Base-by-base conservation (phyloP, 1,284 basidiomycete genomes). In the Ceratobasidium papillatum region DNA sequence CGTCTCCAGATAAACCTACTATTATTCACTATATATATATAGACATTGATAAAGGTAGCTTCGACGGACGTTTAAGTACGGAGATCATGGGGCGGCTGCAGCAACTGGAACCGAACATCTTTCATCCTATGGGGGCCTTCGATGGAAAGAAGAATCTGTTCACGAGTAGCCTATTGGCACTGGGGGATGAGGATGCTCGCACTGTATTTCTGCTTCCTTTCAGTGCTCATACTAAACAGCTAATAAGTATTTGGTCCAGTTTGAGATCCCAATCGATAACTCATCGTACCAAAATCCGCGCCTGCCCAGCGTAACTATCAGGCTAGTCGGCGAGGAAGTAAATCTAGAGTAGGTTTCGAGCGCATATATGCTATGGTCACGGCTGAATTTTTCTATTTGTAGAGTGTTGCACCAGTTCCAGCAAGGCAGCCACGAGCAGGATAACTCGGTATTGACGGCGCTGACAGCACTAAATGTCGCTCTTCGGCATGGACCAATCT, bases 401-500 rank as follows among this genome's bases (percentile, higher is more conserved):
- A 92, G 91, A 79, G 87, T 91, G 0, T 82, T 93, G 17, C 82
- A 84, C 14, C 87, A 91, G 0, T 93, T 91, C 79, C 84, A 93
- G 9, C 80, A 84, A 54, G 91, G 92, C 0, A 83, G 88, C 58
- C 89, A 91, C 76, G 88, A 87, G 0, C 88, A 90, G 59, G 92
- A 93, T 77, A 91, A 91, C 76, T 82, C 80, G 9, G 90, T 93
- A 0, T 80, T 90, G 47, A 93, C 91, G 1, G 91, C 91, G 0
- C 89, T 92, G 77, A 93, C 89, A 4, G 91, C 91, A 0, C 81
- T 93, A 66, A 94, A 94, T 78, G 90, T 93, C 41, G 89, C 91
- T 17, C 86, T 93, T 38, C 86, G 91, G n/a, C 91, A 91, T 89
- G 88, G 89, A 76, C 90, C 90, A 0, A 88, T 86, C 0, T 82